Base-by-base conservation (phyloP, 1,284 basidiomycete genomes). In the Uromyces viciae-fabae region DNA sequence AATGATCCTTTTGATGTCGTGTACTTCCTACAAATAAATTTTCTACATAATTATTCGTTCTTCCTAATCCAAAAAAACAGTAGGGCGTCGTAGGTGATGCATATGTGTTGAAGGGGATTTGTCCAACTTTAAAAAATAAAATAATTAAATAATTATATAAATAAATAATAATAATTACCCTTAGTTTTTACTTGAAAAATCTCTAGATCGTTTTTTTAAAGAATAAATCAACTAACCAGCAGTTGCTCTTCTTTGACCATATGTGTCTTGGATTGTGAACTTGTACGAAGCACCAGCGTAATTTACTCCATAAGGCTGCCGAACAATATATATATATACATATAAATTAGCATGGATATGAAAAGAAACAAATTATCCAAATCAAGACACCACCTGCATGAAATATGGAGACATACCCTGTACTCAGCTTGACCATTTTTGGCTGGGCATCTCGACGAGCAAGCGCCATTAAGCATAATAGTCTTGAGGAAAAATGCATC, bases 41-140 rank as follows among this genome's bases (percentile, higher is more conserved):
- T 88, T 99, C 97, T 84, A 99, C 94, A 87, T 99, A 99, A 86
- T 99, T 99, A 87, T 99, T 99, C n/a, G 96, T 99, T 60, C 97
- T 90, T 0, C 97, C 97, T 1, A 99, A 91, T 0, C 97, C 97
- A 85, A 99, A 94, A 89, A 95, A 98, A 2, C 94, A 91, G 85
- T 98, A 98, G 0, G 97, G 96, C 0, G 94, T 92, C 72, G 92
- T 90, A 14, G 99, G 90, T 11, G 95, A 89, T 72, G 96, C 92
- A 85, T 98, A 98, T 0, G 92, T 90, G 0, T 94, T 94, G 85
- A 97, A 95, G 1, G 96, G 92, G 4, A 98, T 90, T 86, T 99
- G 97, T 0, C 91, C 92, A 40, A 96, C 94, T 94, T n/a, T n/a
- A n/a, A 4, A 2, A 28, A 36, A 46, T 28, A 56, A 71, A 15